phyloP scores from a whole-genome alignment of 2,329 filamentous ascomycete genomes.

The Aspergillus uvarum region DNA sequence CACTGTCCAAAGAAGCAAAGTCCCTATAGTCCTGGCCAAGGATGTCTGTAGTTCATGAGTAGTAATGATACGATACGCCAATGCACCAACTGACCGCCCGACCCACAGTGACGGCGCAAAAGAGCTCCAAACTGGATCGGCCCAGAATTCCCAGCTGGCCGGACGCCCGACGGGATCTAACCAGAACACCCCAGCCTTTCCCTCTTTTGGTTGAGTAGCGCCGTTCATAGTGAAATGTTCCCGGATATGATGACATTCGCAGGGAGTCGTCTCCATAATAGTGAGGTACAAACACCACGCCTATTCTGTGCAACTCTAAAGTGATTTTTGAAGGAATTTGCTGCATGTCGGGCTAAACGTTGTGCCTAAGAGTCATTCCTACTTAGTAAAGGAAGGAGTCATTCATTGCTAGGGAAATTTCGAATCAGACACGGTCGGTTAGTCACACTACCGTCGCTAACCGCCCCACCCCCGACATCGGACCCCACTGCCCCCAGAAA shows the following conservation, averaged over 20 bases:
- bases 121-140: conserved; percentile 3
- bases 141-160: neutral
- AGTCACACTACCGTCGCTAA: conserved; percentile 18
- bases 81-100: neutral
- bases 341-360: too few species aligned
- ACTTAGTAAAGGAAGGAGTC: neutral
- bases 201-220: neutral
- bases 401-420: neutral
- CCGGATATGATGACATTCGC: neutral
- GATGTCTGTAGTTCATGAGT: too few species aligned
- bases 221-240: neutral
- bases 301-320: too few species aligned
- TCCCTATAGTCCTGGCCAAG: too few species aligned
- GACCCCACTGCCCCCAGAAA: conserved; percentile 4
- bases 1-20: too few species aligned
- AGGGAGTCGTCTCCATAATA: neutral
- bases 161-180: neutral
- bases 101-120: too few species aligned
- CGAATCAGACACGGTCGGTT: conserved; percentile 15
- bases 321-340: too few species aligned
- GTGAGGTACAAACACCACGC: too few species aligned
- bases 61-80: too few species aligned
- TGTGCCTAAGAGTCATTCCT: neutral
- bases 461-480: conserved; percentile 16
- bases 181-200: neutral